Conservation (phyloP, 1,139 yeast species). For the Wickerhamiella infanticola region DNA sequence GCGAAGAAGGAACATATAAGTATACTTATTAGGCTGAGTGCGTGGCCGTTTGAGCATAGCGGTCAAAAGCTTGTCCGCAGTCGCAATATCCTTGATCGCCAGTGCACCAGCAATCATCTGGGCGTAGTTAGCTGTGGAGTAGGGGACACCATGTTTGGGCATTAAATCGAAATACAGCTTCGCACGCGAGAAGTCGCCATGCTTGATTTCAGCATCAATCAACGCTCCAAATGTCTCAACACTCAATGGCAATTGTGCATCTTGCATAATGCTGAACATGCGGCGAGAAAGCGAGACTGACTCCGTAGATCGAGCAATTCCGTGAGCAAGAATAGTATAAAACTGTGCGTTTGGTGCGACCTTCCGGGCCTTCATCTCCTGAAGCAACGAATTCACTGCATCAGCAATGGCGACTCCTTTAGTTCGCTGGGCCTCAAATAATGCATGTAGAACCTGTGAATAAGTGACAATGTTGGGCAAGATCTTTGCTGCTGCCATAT, state of each 20-base stretch:
- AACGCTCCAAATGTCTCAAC: constrained; percentile 38
- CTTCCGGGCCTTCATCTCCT: constrained; percentile 30
- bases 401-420: neutral
- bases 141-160: constrained; percentile 25
- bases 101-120: constrained; percentile 35
- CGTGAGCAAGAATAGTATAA: constrained; percentile 40
- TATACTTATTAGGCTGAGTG: constrained; percentile 11
- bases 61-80: constrained; percentile 8
- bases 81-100: constrained; percentile 3
- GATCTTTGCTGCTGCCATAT: constrained; percentile 27
- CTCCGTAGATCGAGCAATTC: constrained; percentile 34
- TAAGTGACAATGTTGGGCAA: constrained; percentile 51
- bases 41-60: constrained; percentile 7
- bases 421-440: constrained; percentile 26
- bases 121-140: constrained; percentile 40
- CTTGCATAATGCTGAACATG: constrained; percentile 32
- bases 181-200: constrained; percentile 37
- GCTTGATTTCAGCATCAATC: constrained; percentile 40
- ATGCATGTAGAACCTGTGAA: constrained; percentile 44
- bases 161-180: constrained; percentile 34
- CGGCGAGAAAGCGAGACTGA: constrained; percentile 39
- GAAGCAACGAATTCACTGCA: constrained; percentile 28
- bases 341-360: constrained; percentile 37
- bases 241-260: constrained; percentile 25
- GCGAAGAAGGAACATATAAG: constrained; percentile 11